These are phyloP conservation scores for Boletus vinaceobasis DNA, from an alignment of 768 basidiomycete species.

Conservation along the genomic window DNA sequence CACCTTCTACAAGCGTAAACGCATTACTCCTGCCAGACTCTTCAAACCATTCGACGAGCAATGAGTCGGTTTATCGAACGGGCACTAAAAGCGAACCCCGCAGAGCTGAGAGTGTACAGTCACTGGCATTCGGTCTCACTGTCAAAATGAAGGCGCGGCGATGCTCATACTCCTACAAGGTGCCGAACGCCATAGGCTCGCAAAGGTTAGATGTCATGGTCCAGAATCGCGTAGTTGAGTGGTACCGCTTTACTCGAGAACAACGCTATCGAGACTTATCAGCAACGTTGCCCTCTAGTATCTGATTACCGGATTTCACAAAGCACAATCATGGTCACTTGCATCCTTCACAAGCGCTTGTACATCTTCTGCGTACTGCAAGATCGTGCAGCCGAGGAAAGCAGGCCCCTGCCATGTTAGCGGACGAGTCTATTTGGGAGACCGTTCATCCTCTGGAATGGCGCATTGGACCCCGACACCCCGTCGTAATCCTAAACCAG, in stretches of 20 bases:
- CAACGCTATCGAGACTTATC: neutral
- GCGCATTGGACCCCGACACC: neutral
- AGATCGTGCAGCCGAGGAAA: neutral
- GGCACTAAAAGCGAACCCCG: too few species aligned
- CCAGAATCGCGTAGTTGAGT: neutral
- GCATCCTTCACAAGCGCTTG: neutral
- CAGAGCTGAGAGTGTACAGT: too few species aligned
- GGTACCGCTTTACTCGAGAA: neutral
- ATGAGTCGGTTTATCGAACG: too few species aligned
- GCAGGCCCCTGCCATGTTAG: neutral
- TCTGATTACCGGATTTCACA: neutral
- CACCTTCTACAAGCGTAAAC: neutral
- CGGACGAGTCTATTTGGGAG: neutral
- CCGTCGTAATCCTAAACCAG: slow-evolving; percentile 3
- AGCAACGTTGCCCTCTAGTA: neutral
- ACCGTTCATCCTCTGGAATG: neutral
- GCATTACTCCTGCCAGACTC: too few species aligned
- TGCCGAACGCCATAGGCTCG: neutral
- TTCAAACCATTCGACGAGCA: too few species aligned
- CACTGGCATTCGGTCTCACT: too few species aligned
- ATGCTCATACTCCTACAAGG: neutral
- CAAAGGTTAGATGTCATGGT: neutral
- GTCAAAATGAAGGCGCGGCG: neutral
- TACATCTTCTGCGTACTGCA: neutral
- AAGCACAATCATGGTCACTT: neutral